Base-by-base conservation (phyloP, 2,329 filamentous ascomycete species). In the Fusarium protoensiforme region DNA sequence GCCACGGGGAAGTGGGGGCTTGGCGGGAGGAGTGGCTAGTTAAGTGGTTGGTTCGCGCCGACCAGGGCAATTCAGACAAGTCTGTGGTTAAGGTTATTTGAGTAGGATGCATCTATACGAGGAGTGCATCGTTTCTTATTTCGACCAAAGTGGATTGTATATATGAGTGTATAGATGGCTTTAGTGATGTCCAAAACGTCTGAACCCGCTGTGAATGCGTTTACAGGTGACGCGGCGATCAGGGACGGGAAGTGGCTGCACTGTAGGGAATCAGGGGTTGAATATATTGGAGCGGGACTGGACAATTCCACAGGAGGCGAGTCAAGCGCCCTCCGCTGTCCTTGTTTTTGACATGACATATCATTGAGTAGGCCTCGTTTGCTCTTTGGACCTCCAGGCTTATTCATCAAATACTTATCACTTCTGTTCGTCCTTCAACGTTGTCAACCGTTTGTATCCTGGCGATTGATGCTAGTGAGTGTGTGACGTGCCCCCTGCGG, bases 1-100 rank as follows among this genome's bases (percentile, higher is more conserved):
- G 68, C 70, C 70, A 71, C 68, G 62, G 66, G 62, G 62, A 68
- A 68, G 57, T 53, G 51, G 66, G 41, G 54, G 24, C 46, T 27
- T 38, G 35, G 35, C 35, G 16, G 14, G 18, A 36, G 8, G 31
- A 24, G n/a, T 20, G 20, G 22, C 24, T 24, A 5, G 24, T 24
- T 24, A 24, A 24, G 5, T 8, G 53, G 13, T 64, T 60, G 35
- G 46, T 13, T 31, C 46, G 18, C 10, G 29, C 24, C 18, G 29
- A 31, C 18, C 31, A 16, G n/a, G 24, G 24, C 24, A 24, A 24
- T 31, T 51, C 46, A 51, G 27, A 13, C 48, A 31, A 53, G 27
- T 53, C 11, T 53, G 20, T 31, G 13, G 48, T 20, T 53, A 53
- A 53, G 48, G 48, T 53, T 53, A 53, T 31, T 53, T 53, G 46